These are phyloP conservation scores for Candida methanosorbosa DNA, from an alignment of 805 yeast species.

Conservation along the genomic window DNA sequence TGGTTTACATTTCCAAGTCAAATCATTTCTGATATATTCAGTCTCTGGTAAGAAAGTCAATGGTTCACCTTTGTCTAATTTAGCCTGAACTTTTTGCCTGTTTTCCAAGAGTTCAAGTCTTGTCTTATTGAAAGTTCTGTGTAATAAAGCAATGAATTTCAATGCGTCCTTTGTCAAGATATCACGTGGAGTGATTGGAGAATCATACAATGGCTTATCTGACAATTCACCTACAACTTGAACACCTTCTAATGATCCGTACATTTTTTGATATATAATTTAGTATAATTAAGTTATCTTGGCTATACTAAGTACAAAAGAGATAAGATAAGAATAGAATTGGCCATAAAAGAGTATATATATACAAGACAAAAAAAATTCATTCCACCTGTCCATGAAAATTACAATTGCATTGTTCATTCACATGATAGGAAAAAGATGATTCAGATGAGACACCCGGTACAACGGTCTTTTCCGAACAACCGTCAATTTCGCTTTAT, in stretches of 20 bases:
- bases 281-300: too few relatives aligned
- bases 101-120: slow-evolving; percentile 52
- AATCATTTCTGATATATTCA: slow-evolving; percentile 57
- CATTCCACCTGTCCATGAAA: too few relatives aligned
- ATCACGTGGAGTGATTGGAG: slow-evolving; percentile 40
- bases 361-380: too few relatives aligned
- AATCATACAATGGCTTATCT: slow-evolving; percentile 18
- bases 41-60: slow-evolving; percentile 65
- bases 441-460: too few relatives aligned
- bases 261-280: too few relatives aligned
- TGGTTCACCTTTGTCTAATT: slow-evolving; percentile 52
- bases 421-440: too few relatives aligned
- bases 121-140: slow-evolving; percentile 58
- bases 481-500: too few relatives aligned
- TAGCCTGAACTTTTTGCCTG: slow-evolving; percentile 52
- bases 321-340: too few relatives aligned
- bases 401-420: too few relatives aligned
- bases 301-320: too few relatives aligned
- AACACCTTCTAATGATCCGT: slow-evolving; percentile 36
- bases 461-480: slow-evolving; percentile 1
- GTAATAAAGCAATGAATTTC: slow-evolving; percentile 62
- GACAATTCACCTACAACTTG: slow-evolving; percentile 42
- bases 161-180: slow-evolving; percentile 51
- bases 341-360: too few relatives aligned
- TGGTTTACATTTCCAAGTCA: slow-evolving; percentile 69